These are phyloP conservation scores for Arabidopsis suecica DNA, from an alignment of 345 rosid genomes.

Conservation along the genomic window DNA sequence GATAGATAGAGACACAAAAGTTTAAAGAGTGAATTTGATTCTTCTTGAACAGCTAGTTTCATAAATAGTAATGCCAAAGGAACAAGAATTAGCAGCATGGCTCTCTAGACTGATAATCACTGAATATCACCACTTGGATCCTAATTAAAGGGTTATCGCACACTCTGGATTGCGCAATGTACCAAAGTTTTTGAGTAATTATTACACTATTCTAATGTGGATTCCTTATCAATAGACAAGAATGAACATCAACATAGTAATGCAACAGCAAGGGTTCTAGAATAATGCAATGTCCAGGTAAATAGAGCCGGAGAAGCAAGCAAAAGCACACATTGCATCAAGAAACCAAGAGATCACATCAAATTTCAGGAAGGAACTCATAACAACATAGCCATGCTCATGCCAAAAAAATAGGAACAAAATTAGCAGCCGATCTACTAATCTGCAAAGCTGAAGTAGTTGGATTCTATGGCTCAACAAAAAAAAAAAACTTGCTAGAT, in stretches of 20 bases:
- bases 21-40: slow-evolving; percentile 24
- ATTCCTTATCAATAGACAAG: not conserved
- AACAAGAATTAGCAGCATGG: slow-evolving; percentile 1
- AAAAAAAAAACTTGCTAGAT: not conserved
- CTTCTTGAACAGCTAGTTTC: slow-evolving; percentile 29
- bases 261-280: slow-evolving; percentile 1
- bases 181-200: not conserved
- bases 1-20: slow-evolving; percentile 16
- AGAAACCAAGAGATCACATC: slow-evolving; percentile 3
- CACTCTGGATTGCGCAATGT: not conserved
- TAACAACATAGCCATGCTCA: not conserved
- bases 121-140: not conserved
- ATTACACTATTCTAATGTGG: not conserved
- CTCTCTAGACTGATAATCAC: not conserved
- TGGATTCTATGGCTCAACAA: not conserved
- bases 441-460: slow-evolving; percentile 4
- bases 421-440: not conserved
- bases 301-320: not conserved
- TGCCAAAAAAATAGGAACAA: not conserved
- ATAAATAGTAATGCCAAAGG: not conserved
- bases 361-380: not conserved
- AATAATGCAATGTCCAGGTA: not conserved
- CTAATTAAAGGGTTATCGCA: not conserved
- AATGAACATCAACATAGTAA: not conserved
- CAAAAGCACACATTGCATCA: slow-evolving; percentile 18